These are phyloP conservation scores for Dictyostelium brefeldianum DNA, from an alignment of 78 protist genomes.

Conservation along the genomic window DNA sequence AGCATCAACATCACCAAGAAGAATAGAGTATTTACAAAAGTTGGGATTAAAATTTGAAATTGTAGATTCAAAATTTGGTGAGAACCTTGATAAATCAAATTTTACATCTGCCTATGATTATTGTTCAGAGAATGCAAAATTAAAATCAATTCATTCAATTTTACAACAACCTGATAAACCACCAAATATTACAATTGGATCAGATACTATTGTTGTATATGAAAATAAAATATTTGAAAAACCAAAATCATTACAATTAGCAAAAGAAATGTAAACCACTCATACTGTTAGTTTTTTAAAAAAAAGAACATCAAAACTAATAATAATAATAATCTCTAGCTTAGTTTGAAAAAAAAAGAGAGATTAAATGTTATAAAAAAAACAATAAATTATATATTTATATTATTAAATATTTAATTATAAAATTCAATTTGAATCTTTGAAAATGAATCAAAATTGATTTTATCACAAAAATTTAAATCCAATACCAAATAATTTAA, in stretches of 20 bases:
- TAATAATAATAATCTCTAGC: too few relatives aligned
- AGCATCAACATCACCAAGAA: slow-evolving; percentile 75
- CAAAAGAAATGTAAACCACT: slow-evolving; percentile 28
- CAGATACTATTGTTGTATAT: slow-evolving; percentile 72
- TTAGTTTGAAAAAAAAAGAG: too few relatives aligned
- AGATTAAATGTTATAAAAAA: too few relatives aligned
- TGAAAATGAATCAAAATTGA: too few relatives aligned
- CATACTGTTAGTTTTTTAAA: too few relatives aligned
- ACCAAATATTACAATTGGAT: slow-evolving; percentile 61
- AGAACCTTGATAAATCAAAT: slow-evolving; percentile 52
- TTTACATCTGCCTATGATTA: slow-evolving; percentile 32
- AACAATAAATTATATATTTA: too few relatives aligned
- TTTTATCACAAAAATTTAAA: too few relatives aligned
- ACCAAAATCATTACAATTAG: slow-evolving; percentile 48
- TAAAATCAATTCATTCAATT: slow-evolving; percentile 27
- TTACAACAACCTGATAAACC: neutral
- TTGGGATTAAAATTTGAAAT: slow-evolving; percentile 63
- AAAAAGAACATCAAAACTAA: too few relatives aligned
- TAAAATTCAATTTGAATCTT: too few relatives aligned
- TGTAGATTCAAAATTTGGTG: slow-evolving; percentile 44
- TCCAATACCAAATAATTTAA: too few relatives aligned
- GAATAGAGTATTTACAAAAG: slow-evolving; percentile 31
- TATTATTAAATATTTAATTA: too few relatives aligned
- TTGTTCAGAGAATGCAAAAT: slow-evolving; percentile 26
- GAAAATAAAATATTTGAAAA: slow-evolving; percentile 68